Conservation (phyloP, 2,329 filamentous ascomycete species). For the Paecilomyces formosus region DNA sequence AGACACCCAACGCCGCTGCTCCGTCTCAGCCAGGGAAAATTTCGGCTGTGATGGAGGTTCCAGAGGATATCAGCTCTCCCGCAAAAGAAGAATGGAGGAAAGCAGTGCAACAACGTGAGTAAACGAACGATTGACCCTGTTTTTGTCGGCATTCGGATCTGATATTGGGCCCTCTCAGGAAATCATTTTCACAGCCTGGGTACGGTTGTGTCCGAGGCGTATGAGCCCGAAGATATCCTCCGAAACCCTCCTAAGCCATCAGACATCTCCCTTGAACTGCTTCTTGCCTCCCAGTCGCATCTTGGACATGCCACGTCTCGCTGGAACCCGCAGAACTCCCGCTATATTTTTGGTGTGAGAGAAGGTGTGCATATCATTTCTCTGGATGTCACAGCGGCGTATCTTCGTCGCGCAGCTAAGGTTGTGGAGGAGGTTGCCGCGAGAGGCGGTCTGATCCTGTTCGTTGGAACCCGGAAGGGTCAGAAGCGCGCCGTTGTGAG, state of each 20-base stretch:
- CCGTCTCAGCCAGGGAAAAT: conserved; percentile 8
- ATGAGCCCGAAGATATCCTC: conserved; percentile 37
- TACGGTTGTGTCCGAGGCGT: conserved; percentile 15
- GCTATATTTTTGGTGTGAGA: conserved; percentile 88
- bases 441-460: conserved; percentile 76
- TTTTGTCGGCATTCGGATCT: neutral
- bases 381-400: conserved; percentile 78
- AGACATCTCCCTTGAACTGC: conserved; percentile 81
- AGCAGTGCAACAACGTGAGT: conserved; percentile 17
- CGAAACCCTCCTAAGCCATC: conserved; percentile 65
- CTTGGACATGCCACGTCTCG: conserved; percentile 84
- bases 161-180: conserved; percentile 12
- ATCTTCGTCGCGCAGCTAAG: conserved; percentile 87
- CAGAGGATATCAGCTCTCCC: conserved; percentile 2
- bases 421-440: conserved; percentile 82
- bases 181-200: conserved; percentile 25
- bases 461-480: conserved; percentile 78
- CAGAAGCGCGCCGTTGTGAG: conserved; percentile 75
- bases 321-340: conserved; percentile 91
- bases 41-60: conserved; percentile 2
- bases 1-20: conserved; percentile 9
- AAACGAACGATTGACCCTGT: neutral
- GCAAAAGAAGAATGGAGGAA: conserved; percentile 10
- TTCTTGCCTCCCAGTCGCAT: conserved; percentile 80
- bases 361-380: conserved; percentile 89